Evolutionary conservation across 805 yeast genomes (phyloP), one percentile per base, ranked within the genome.

Genomic region (Starmerella vitae): DNA sequence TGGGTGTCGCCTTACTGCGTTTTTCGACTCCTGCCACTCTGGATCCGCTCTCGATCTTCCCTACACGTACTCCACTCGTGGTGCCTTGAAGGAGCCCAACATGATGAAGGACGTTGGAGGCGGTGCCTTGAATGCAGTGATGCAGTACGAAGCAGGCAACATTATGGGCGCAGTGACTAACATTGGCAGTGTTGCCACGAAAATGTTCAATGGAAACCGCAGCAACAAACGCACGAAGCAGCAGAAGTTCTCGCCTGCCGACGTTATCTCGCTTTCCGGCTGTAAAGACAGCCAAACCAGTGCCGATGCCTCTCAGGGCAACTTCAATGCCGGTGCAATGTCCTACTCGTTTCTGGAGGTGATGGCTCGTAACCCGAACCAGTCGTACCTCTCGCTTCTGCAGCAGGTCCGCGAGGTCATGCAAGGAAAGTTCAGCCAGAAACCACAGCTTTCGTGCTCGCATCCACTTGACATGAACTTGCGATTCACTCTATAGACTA

Each of bases 21-120:
- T 82, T 42, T 82, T 78, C 50, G 94, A 83, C 59, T 76, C 84
- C 10, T 83, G 94, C 56, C 94, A 83, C 55, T 78, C 88, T 1
- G 94, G 93, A 10, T 72, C 88, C 1, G 88, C 72, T 1, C 58
- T 83, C 47, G 94, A 83, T 57, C 62, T 83, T 42, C 94, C 93
- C 1, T 83, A 72, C 50, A 66, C 72, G 34, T 83, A 83, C 58
- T 78, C 91, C 3, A 80, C 88, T 14, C 78, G 80, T 55, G 94
- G 94, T 44, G 75, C 79, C 3, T 55, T 82, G 36, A 83, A 82
- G 59, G 93, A 81, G 57, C 86, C 86, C 31, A 79, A 76, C 54
- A 58, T 81, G 49, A 70, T 78, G 63, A 76, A 78, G 55, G 85
- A 78, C 46, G 77, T 82, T 5, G 84, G 86, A 10, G 62, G 64